Conservation (phyloP, 1,284 basidiomycete species). For the Garcileccinum viscosum region DNA sequence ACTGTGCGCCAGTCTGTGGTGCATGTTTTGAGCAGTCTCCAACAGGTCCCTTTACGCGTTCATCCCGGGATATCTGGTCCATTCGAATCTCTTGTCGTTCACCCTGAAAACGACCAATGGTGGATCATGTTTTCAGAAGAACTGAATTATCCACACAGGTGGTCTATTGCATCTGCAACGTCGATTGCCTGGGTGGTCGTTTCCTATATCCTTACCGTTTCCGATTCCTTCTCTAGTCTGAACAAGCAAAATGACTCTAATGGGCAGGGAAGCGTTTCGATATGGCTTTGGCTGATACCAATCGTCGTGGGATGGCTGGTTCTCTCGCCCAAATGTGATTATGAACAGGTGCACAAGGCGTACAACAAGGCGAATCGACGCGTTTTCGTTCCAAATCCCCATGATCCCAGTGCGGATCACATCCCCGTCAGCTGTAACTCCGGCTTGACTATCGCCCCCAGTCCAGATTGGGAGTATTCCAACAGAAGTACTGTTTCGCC, state of each 20-base stretch:
- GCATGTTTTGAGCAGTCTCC: slow-evolving; percentile 31
- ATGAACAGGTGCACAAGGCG: slow-evolving; percentile 37
- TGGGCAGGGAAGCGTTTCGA: slow-evolving; percentile 45
- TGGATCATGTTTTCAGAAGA: slow-evolving; percentile 34
- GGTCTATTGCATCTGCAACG: slow-evolving; percentile 47
- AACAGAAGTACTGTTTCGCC: slow-evolving; percentile 15
- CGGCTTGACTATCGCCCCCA: slow-evolving; percentile 31
- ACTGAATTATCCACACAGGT: slow-evolving; percentile 38
- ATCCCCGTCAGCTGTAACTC: slow-evolving; percentile 15
- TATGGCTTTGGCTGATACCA: slow-evolving; percentile 50
- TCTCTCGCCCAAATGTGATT: slow-evolving; percentile 49
- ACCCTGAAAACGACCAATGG: slow-evolving; percentile 40
- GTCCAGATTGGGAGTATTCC: slow-evolving; percentile 6
- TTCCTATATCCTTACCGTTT: slow-evolving; percentile 49
- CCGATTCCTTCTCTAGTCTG: slow-evolving; percentile 42
- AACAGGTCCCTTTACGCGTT: slow-evolving; percentile 40
- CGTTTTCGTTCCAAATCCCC: slow-evolving; percentile 2
- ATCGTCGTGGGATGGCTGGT: slow-evolving; percentile 49
- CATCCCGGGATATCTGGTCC: slow-evolving; percentile 23
- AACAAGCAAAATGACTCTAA: slow-evolving; percentile 22
- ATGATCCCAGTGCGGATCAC: not conserved
- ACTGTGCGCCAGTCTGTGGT: slow-evolving; percentile 24
- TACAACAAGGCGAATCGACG: slow-evolving; percentile 40
- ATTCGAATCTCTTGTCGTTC: slow-evolving; percentile 39
- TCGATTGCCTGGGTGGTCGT: slow-evolving; percentile 50